Conservation (phyloP, 1,139 yeast genomes). For the Cylindricascospora bacillispora region DNA sequence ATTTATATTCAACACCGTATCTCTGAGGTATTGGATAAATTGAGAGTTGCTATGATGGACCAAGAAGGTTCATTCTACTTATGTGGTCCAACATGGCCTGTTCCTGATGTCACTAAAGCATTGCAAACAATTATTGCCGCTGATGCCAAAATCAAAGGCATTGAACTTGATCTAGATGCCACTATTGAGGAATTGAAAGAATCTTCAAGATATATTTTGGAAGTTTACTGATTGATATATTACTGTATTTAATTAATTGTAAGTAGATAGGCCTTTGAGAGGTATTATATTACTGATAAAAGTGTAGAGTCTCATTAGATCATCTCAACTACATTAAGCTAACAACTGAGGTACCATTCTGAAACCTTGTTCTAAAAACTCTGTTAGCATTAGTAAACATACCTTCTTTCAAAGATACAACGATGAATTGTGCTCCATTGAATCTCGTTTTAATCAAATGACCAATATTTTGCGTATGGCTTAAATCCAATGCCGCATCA, state of each 20-base stretch:
- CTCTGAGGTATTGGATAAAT: constrained; percentile 56
- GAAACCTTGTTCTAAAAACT: constrained; percentile 85
- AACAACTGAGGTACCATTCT: constrained; percentile 93
- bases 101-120: constrained; percentile 90
- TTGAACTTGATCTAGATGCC: constrained; percentile 56
- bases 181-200: constrained; percentile 92
- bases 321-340: constrained; percentile 31
- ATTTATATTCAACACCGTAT: constrained; percentile 92
- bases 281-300: too few relatives aligned
- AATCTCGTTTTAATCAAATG: constrained; percentile 89
- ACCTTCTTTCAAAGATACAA: constrained; percentile 93
- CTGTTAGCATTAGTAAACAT: constrained; percentile 97
- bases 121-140: constrained; percentile 64
- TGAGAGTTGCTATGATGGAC: constrained; percentile 67
- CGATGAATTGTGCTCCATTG: constrained; percentile 91
- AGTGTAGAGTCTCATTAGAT: not conserved
- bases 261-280: too few relatives aligned
- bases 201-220: constrained; percentile 81
- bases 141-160: constrained; percentile 60
- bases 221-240: constrained; percentile 50
- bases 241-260: too few relatives aligned
- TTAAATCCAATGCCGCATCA: constrained; percentile 93
- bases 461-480: constrained; percentile 96
- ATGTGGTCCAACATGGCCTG: constrained; percentile 99
- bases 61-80: constrained; percentile 84